Base-by-base conservation (phyloP, 1,284 basidiomycete species). In the Apiotrichum veenhuisii region DNA sequence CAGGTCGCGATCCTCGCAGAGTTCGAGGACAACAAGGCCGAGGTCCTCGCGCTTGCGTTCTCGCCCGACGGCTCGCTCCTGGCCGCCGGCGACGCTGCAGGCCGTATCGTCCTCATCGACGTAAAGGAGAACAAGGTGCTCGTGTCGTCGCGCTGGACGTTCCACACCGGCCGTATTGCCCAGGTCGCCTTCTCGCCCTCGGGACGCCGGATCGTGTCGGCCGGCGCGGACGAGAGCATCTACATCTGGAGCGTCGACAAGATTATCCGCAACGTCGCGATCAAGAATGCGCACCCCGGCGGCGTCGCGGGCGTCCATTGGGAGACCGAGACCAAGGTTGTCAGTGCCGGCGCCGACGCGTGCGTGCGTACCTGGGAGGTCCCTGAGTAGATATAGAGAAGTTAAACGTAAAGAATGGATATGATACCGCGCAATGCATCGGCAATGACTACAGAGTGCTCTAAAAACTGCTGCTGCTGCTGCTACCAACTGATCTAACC, bases 181-280 rank as follows among this genome's bases (percentile, higher is more conserved):
- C 84, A 88, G 18, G 81, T 98, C 17, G 79, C 84, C 1, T 98
- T 88, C 84, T 87, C 87, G 3, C 72, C 83, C 1, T 85, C 89
- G 66, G 85, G 85, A 4, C 80, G 81, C 65, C 83, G 92, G 66
- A 84, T 89, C 58, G 91, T 87, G 3, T 92, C 91, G 10, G 91
- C 87, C 17, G 91, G 91, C 11, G 82, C 95, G 37, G 95, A 98
- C 73, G 95, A 93, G 27, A 85, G 91, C 68, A 85, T 96, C 10
- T 96, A 92, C 72, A 78, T 98, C 40, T 98, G 91, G 87, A 87
- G 86, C 64, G 84, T 91, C 38, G 81, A 82, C 56, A 87, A 87
- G 65, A 87, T 88, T 14, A 79, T 85, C 74, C 86, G 85, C 77
- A 90, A 89, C 65, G 85, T 93, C 42, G 82, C 86, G 15, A 85